phyloP scores from a whole-genome alignment of 495 filamentous ascomycete species.

The Polyplosphaeria fusca region DNA sequence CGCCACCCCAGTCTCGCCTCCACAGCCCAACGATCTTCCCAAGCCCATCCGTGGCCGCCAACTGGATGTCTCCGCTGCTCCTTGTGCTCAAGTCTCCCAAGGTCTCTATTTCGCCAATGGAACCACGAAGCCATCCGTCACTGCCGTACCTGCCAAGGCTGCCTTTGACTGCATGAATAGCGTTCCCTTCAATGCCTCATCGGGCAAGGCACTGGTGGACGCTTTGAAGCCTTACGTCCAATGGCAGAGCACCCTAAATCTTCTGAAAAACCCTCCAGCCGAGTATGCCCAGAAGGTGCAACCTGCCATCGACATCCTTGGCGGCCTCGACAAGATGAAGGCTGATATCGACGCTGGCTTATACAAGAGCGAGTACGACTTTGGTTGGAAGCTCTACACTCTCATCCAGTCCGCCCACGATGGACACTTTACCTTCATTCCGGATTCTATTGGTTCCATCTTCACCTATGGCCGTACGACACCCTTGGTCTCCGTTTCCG shows the following conservation, averaged over 20 bases:
- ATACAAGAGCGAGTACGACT: slow-evolving; percentile 37
- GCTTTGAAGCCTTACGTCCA: slow-evolving; percentile 33
- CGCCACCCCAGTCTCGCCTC: too few species aligned
- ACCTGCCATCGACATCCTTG: slow-evolving; percentile 33
- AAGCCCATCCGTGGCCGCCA: too few species aligned
- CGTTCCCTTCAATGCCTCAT: slow-evolving; percentile 29
- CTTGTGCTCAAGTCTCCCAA: slow-evolving; percentile 27
- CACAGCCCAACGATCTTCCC: too few species aligned
- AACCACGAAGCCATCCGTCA: not conserved
- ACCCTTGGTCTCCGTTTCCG: slow-evolving; percentile 38
- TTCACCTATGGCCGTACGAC: slow-evolving; percentile 35
- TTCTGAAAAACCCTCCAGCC: slow-evolving; percentile 37
- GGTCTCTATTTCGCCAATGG: slow-evolving; percentile 1
- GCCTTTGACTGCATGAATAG: slow-evolving; percentile 34
- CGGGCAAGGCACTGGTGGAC: slow-evolving; percentile 29
- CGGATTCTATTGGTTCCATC: slow-evolving; percentile 35
- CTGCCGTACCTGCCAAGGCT: slow-evolving; percentile 26
- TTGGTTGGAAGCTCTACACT: slow-evolving; percentile 36
- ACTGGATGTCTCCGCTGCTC: slow-evolving; percentile 3
- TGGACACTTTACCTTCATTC: slow-evolving; percentile 38
- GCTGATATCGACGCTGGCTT: slow-evolving; percentile 26
- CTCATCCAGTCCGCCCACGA: slow-evolving; percentile 38
- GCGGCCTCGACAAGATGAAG: slow-evolving; percentile 30
- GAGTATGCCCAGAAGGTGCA: slow-evolving; percentile 40
- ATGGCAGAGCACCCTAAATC: slow-evolving; percentile 39